A percentile compares a stretch with the other conserved stretches of the same genome.
phyloP scores from a whole-genome alignment of 2,329 filamentous ascomycete genomes.

The Neofusicoccum ribis region DNA sequence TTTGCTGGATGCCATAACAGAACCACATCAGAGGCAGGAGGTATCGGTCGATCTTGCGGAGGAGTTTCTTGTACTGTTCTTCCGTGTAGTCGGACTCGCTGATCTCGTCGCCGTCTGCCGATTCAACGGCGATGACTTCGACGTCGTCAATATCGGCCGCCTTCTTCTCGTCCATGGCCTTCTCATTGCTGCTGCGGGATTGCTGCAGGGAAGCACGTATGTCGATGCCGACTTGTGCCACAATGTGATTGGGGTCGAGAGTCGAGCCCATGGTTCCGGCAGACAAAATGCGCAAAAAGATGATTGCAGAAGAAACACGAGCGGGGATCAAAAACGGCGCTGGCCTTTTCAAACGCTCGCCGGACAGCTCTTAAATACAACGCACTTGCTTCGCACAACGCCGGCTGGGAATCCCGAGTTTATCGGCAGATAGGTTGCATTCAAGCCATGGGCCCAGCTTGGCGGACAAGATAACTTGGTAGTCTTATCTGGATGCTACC shows the following conservation, averaged over 20 bases:
- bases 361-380: slow-evolving; percentile 1
- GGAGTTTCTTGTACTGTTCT: slow-evolving; percentile 16
- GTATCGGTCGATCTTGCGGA: slow-evolving; percentile 18
- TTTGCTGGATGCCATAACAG: slow-evolving; percentile 58
- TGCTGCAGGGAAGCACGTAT: not conserved
- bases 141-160: not conserved
- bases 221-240: not conserved
- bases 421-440: not conserved
- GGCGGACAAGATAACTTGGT: slow-evolving; percentile 3
- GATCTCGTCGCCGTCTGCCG: slow-evolving; percentile 1
- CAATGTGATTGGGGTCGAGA: not conserved
- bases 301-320: not conserved
- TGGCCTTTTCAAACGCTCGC: not conserved
- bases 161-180: slow-evolving; percentile 11
- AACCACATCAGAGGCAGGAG: slow-evolving; percentile 20
- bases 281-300: not conserved
- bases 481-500: not conserved
- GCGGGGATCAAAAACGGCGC: not conserved
- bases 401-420: not conserved
- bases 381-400: not conserved
- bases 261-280: not conserved
- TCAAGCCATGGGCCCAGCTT: not conserved
- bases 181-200: slow-evolving; percentile 5
- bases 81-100: slow-evolving; percentile 19
- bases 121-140: slow-evolving; percentile 3